Evolutionary conservation across 345 rosid genomes (phyloP).

Genomic region (Clausena lansium): DNA sequence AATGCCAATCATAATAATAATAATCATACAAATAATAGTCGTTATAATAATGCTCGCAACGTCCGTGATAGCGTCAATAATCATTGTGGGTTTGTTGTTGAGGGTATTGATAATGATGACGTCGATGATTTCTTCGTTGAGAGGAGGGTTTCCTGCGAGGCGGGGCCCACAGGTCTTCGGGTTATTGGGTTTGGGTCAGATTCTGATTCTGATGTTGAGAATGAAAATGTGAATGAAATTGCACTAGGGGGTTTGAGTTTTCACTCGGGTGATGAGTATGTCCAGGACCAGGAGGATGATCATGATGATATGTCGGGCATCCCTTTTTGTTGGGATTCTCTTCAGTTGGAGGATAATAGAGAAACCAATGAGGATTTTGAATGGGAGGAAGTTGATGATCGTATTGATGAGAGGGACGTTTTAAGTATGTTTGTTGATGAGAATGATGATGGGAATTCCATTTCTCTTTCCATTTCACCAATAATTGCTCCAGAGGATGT

Average conservation of each 20-base stretch:
- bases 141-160: conserved; percentile 47
- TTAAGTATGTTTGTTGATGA: conserved; percentile 57
- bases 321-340: conserved; percentile 76
- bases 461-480: conserved; percentile 54
- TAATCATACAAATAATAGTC: background rate
- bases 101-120: conserved; percentile 30
- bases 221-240: conserved; percentile 31
- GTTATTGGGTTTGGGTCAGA: conserved; percentile 43
- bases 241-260: conserved; percentile 34
- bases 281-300: conserved; percentile 33
- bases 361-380: conserved; percentile 71
- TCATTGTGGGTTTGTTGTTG: conserved; percentile 31
- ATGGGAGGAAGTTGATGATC: conserved; percentile 91
- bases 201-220: conserved; percentile 39
- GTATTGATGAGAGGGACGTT: conserved; percentile 62
- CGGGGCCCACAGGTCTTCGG: conserved; percentile 26
- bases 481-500: conserved; percentile 52
- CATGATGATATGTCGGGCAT: conserved; percentile 48
- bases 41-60: background rate
- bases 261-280: conserved; percentile 55
- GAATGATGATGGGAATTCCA: conserved; percentile 58
- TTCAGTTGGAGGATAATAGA: conserved; percentile 61
- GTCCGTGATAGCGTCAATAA: background rate
- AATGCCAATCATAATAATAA: conserved; percentile 9
- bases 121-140: conserved; percentile 50